Base-by-base conservation (phyloP, 2,329 filamentous ascomycete species). In the Cercospora sesami region DNA sequence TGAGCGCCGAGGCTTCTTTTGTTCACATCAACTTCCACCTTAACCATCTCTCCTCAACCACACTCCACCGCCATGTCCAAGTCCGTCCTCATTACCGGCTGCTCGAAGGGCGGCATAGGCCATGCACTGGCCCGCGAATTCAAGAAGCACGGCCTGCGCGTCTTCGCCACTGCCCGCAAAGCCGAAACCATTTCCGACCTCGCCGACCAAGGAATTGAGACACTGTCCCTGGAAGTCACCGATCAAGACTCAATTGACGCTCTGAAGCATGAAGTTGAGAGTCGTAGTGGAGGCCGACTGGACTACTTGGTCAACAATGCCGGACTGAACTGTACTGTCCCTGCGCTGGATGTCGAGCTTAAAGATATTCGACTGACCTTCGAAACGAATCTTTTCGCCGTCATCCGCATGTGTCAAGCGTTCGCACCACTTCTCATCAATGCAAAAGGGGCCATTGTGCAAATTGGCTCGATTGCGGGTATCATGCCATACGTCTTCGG, bases 231-330 rank as follows among this genome's bases (percentile, higher is more conserved):
- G 39, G 85, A 86, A 68, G 85, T 87, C 61, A 83, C 84, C 66
- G 78, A 81, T 31, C 76, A 79, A 21, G 79, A 81, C n/a, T 86
- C 82, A 67, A 83, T 88, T 66, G 76, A 78, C 26, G 75, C 76
- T 10, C 82, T 86, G 48, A 81, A 80, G 69, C 75, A 79, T 6
- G 81, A 84, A 62, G 80, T 88, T 16, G 42, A 68, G n/a, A 67
- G 71, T 9, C 85, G 84, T 21, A 83, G 86, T 0, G 78, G 77
- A 8, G 83, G 82, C 21, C 82, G 81, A 59, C 79, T 88, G n/a
- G 83, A 87, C 72, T 83, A 84, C 71, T 79, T 88, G 12, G 83
- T 87, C 72, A 88, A 88, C 75, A 88, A 88, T 78, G 86, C 86
- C 65, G 83, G 83, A 6, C 75, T 81, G 12, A 85, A 87, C 72